Evolutionary conservation across 2,329 filamentous ascomycete genomes (phyloP), one percentile per base, ranked within the genome.

Genomic region (Chaetothyriales sp.): DNA sequence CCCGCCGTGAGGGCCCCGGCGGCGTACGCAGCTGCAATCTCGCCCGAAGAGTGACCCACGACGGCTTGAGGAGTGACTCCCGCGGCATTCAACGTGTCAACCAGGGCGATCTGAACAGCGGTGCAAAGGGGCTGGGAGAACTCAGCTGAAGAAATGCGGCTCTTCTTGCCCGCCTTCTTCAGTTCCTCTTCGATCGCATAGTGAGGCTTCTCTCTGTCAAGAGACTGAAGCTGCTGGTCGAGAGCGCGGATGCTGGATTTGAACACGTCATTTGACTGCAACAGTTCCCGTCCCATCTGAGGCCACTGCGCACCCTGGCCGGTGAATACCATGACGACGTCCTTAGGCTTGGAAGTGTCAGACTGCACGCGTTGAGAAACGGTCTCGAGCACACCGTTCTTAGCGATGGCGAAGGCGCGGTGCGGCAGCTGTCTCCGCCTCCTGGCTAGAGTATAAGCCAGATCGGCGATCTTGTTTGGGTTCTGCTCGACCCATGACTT

Each of bases 241-340:
- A 29, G 28, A 9, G 5, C 9, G 5, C 28, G 28, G 28, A 29
- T 29, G 28, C 28, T 29, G 9, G 28, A 5, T 13, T 33, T 9
- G 10, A 33, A 9, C 5, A 25, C 6, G 29, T 9, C 29, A 33
- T 9, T 9, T n/a, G n/a, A n/a, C n/a, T n/a, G n/a, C n/a, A n/a
- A n/a, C 4, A 69, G 54, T 15, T 60, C 57, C 33, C 49, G 46
- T 1, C 65, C 67, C 67, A 69, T 69, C 0, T 47, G 55, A 1
- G 58, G 43, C 61, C 64, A 69, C 43, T 69, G 66, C 2, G 67
- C 63, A 1, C 67, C 67, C 47, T 69, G 67, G 3, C 67, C 67
- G 13, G 61, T 69, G 50, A 67, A 69, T 2, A 65, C 57, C 29
- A 66, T 64, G 1, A 48, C 53, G 6, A 25, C 22, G n/a, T n/a